Base-by-base conservation (phyloP, 2,329 filamentous ascomycete genomes). In the Calonectria pseudoturangicola region DNA sequence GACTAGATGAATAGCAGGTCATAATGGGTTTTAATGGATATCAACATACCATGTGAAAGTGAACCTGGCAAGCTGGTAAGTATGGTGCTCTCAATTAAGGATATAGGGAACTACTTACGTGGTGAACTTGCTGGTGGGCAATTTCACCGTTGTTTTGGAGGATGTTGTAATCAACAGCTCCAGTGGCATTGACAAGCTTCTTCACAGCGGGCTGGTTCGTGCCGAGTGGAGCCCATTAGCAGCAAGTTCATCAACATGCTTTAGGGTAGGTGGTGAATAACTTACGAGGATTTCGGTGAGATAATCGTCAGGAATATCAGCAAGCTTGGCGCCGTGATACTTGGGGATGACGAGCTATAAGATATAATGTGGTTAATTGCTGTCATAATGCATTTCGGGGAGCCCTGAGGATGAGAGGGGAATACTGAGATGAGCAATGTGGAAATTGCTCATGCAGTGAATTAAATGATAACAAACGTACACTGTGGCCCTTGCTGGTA, bases 61-160 rank as follows among this genome's bases (percentile, higher is more conserved):
- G 96, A 77, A 97, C 94, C 93, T 95, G 66, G 18, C 41, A 21
- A 43, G 33, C n/a, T 41, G 47, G 76, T 56, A 73, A 75, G 56
- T 39, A 63, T 13, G 28, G 25, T 41, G 13, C 18, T 41, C 30
- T 28, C 15, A 1, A 9, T 12, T 16, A 13, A 21, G 18, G 9
- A 43, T 33, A 15, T 25, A 8, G 73, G 1, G 6, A n/a, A 25
- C 45, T 50, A 87, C 92, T 86, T 87, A 97, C 96, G 86, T 99
- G 97, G 78, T 95, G 93, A 74, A 99, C 96, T 75, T 93, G 88
- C 87, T 98, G 97, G 85, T 99, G 97, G 21, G 97, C 97, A 80
- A 96, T 91, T 27, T 91, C 88, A 66, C 97, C 97, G 82, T 99
- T 99, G 87, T 99, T 99, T 87, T 99, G 97, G 72, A 99, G 87